Percentiles rank a stretch among this genome's conserved stretches.
phyloP scores from a whole-genome alignment of 129 eudicot genomes.

The Chrysanthemum seticuspe region DNA sequence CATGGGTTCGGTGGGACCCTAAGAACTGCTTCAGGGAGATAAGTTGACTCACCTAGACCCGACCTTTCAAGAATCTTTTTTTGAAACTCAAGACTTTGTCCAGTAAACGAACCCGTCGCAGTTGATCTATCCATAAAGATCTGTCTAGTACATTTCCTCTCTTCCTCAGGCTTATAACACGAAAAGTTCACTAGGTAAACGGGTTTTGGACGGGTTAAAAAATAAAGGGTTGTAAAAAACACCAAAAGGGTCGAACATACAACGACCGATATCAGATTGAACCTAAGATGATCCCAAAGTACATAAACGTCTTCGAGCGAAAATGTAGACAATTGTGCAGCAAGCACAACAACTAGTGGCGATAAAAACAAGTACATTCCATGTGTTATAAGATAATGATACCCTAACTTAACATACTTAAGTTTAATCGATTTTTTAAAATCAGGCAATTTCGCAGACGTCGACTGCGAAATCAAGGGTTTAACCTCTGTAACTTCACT shows the following conservation, averaged over 20 bases:
- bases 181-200: slow-evolving; percentile 83
- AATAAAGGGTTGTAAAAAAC: slow-evolving; percentile 70
- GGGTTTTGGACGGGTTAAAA: slow-evolving; percentile 77
- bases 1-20: slow-evolving; percentile 78
- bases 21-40: slow-evolving; percentile 82
- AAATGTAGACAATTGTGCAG: slow-evolving; percentile 75
- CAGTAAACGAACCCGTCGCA: slow-evolving; percentile 54
- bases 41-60: slow-evolving; percentile 80
- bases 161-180: slow-evolving; percentile 81
- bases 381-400: slow-evolving; percentile 83
- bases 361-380: slow-evolving; percentile 76
- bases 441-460: slow-evolving; percentile 67
- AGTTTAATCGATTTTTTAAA: slow-evolving; percentile 78
- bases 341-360: slow-evolving; percentile 65
- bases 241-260: slow-evolving; percentile 73
- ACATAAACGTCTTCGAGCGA: slow-evolving; percentile 56
- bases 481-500: slow-evolving; percentile 49
- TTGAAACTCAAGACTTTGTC: slow-evolving; percentile 65
- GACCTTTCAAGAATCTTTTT: slow-evolving; percentile 82
- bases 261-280: slow-evolving; percentile 70
- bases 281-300: slow-evolving; percentile 79
- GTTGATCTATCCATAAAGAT: slow-evolving; percentile 71
- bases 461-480: slow-evolving; percentile 58
- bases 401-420: slow-evolving; percentile 82
- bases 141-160: slow-evolving; percentile 75